Base-by-base conservation (phyloP, 345 rosid genomes). In the Citrus hindsii region DNA sequence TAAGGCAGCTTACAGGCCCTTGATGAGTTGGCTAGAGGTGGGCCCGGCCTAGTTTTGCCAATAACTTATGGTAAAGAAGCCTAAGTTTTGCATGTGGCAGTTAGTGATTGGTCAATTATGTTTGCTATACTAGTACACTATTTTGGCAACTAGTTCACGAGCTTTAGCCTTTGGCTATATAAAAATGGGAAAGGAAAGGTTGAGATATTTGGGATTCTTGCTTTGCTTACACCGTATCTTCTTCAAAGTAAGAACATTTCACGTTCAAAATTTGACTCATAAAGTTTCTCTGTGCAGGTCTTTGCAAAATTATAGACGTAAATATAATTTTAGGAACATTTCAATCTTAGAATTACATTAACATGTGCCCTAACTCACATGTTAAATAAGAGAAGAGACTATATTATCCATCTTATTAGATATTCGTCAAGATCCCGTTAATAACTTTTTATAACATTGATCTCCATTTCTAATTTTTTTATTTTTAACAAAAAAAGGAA, bases 51-150 rank as follows among this genome's bases (percentile, higher is more conserved):
- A 28, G 38, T 30, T 55, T 71, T 7, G 4, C 22, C 25, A 19
- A 28, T 51, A 19, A 38, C 55, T 12, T n/a, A 35, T 21, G 42
- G 22, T 25, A 58, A 58, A 6, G 21, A 61, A 9, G 10, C 48
- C n/a, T 8, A 5, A 14, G 38, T 27, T 25, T 27, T 27, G 68
- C 8, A 42, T 12, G 42, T 62, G 70, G 25, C 22, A 32, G 53
- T 46, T 32, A 40, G 62, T 32, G 51, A 70, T 70, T 70, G 80
- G 70, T 19, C 76, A 70, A 46, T 32, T 70, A 48, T 16, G 5
- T 32, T 10, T 18, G 12, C 6, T 7, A 58, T 73, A 7, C 30
- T 13, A 24, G 22, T 14, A n/a, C 59, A 14, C 30, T 46, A 14
- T 21, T 6, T 24, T 28, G 40, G 18, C 32, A 25, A 42, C 73